A percentile compares a stretch with the other conserved stretches of the same genome.
Evolutionary conservation across 169 alveolate genomes (phyloP).

Genomic region (Blepharisma undulans): DNA sequence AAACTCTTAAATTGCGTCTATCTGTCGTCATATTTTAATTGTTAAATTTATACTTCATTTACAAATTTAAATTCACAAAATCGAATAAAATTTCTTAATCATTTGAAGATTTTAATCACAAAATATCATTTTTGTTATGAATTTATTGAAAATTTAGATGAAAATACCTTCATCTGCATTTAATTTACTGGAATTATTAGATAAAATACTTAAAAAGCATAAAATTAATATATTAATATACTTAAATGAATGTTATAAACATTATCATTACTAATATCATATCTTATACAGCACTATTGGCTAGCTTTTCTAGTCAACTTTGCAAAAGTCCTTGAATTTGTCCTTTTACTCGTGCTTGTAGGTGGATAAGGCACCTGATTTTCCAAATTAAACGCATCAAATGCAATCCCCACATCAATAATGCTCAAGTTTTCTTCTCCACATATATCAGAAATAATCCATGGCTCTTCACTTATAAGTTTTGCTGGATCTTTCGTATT

Average conservation of each 20-base stretch:
- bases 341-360: constrained; percentile 24
- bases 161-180: too few relatives aligned
- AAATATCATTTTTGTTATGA: too few relatives aligned
- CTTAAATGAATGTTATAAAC: not conserved
- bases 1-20: not conserved
- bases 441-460: constrained; percentile 38
- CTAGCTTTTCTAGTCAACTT: not conserved
- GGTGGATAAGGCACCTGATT: constrained; percentile 37
- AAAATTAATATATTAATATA: too few relatives aligned
- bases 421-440: constrained; percentile 37
- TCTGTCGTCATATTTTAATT: not conserved
- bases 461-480: constrained; percentile 33
- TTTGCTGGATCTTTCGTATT: constrained; percentile 27
- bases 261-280: not conserved
- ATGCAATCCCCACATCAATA: constrained; percentile 38
- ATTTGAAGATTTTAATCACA: not conserved
- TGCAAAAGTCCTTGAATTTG: not conserved
- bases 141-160: too few relatives aligned
- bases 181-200: too few relatives aligned
- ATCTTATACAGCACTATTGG: not conserved
- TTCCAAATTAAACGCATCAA: constrained; percentile 26
- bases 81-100: not conserved
- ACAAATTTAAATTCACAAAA: too few relatives aligned
- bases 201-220: too few relatives aligned
- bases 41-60: not conserved